Base-by-base conservation (phyloP, 2,329 filamentous ascomycete species). In the Aotearoamyces nothofagi region DNA sequence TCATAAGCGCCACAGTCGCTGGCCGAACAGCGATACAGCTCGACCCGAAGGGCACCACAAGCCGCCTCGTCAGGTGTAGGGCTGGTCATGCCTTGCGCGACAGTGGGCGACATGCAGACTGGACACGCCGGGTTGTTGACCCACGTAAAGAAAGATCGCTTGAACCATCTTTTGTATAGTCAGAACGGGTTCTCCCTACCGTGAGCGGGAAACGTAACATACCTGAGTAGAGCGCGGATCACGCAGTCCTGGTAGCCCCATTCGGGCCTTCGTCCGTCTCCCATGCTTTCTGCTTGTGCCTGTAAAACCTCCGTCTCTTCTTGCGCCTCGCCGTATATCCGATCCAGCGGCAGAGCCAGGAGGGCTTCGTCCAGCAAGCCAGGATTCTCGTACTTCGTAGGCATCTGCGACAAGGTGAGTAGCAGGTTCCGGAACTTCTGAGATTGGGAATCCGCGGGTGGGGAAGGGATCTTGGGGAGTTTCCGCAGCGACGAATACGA, bases 171-270 rank as follows among this genome's bases (percentile, higher is more conserved):
- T 33, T 12, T 24, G 31, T 25, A 19, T 29, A 34, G 31, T 44
- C 29, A 45, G 36, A 32, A 27, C 31, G 8, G 10, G 12, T 10
- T 31, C 24, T 30, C 12, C 12, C 29, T 26, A 33, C 33, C 42
- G 22, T 32, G 30, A 30, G 15, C 16, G 8, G 23, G 33, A 33
- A 35, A 40, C 27, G n/a, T 9, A 20, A 37, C 72, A 43, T 61
- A 84, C 79, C 74, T 77, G 46, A 96, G 61, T 39, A 96, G 62
- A 35, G 87, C 82, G 40, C 81, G 70, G 47, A 96, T 78, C 31
- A 94, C 83, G 52, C 87, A 98, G 56, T 98, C 90, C 54, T 96
- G 87, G 50, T 96, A 94, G 33, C 86, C 87, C 87, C 87, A 96
- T 59, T 84, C 78, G 2, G 86, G 71, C 51, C 79, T 78, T 40